Evolutionary conservation across 1,284 basidiomycete genomes (phyloP).

Genomic region (Apiotrichum gamsii): DNA sequence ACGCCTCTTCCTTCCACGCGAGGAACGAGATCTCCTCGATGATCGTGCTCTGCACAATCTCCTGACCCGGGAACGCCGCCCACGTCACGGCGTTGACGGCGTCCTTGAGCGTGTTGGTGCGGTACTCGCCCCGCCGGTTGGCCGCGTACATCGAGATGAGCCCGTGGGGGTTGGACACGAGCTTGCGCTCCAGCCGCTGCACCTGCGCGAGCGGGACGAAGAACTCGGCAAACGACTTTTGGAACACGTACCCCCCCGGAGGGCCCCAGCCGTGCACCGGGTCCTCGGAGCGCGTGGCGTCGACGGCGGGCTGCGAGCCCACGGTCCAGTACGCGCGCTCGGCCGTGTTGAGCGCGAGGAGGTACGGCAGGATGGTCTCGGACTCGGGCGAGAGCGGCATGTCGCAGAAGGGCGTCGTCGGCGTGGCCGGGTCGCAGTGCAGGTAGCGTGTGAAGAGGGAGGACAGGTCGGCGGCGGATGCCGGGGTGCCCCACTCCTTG

Average conservation of each 20-base stretch:
- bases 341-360: conserved; percentile 65
- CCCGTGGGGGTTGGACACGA: conserved; percentile 43
- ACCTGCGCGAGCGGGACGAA: conserved; percentile 68
- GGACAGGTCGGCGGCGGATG: conserved; percentile 64
- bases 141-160: conserved; percentile 75
- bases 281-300: conserved; percentile 69
- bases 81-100: conserved; percentile 98
- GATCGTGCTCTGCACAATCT: conserved; percentile 96
- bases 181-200: conserved; percentile 55
- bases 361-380: conserved; percentile 66
- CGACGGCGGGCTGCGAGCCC: conserved; percentile 90
- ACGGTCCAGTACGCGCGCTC: conserved; percentile 84
- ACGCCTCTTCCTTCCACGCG: conserved; percentile 99
- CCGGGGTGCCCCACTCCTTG: conserved; percentile 75
- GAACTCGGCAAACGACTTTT: conserved; percentile 97
- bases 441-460: conserved; percentile 74
- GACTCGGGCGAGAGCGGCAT: conserved; percentile 81
- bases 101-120: conserved; percentile 84
- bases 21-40: conserved; percentile 96
- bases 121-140: conserved; percentile 77
- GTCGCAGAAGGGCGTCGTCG: conserved; percentile 82
- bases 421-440: conserved; percentile 55
- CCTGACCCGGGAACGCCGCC: conserved; percentile 98
- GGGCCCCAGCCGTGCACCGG: conserved; percentile 88
- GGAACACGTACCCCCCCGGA: conserved; percentile 84